Evolutionary conservation across 148 eudicot species (phyloP).

Genomic region (Vaccinium macrocarpon): DNA sequence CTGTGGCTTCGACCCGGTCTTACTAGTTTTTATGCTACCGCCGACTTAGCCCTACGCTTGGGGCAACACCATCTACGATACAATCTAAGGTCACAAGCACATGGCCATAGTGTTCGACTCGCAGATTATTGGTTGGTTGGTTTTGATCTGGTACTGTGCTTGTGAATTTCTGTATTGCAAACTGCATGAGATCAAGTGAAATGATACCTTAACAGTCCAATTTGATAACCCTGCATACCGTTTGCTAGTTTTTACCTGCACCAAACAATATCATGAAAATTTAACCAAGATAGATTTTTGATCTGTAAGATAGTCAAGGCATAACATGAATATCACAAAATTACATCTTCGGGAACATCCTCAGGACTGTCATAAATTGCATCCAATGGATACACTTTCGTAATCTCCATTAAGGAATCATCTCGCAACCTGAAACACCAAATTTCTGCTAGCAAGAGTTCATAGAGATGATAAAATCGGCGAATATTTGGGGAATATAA

Average conservation of each 20-base stretch:
- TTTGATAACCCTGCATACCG: constrained; percentile 89
- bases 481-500: background rate
- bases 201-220: constrained; percentile 89
- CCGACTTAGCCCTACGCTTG: too few species aligned
- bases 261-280: constrained; percentile 1
- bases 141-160: background rate
- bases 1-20: too few species aligned
- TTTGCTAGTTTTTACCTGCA: constrained; percentile 85
- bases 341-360: constrained; percentile 98
- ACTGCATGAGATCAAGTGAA: background rate
- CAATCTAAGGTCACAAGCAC: too few species aligned
- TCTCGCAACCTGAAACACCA: constrained; percentile 75
- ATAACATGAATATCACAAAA: background rate
- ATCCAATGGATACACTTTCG: constrained; percentile 92
- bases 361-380: constrained; percentile 88
- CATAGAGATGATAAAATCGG: background rate
- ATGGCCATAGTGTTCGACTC: background rate
- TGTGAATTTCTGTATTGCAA: background rate
- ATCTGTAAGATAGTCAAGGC: background rate
- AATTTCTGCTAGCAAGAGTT: constrained; percentile 10
- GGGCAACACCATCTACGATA: too few species aligned
- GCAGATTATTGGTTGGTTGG: background rate
- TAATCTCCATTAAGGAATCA: constrained; percentile 93
- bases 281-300: background rate
- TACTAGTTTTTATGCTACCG: too few species aligned